Percentiles rank a stretch among this genome's conserved stretches.
phyloP scores from a whole-genome alignment of 2,329 filamentous ascomycete genomes.

The Ceratocystis cubensis region DNA sequence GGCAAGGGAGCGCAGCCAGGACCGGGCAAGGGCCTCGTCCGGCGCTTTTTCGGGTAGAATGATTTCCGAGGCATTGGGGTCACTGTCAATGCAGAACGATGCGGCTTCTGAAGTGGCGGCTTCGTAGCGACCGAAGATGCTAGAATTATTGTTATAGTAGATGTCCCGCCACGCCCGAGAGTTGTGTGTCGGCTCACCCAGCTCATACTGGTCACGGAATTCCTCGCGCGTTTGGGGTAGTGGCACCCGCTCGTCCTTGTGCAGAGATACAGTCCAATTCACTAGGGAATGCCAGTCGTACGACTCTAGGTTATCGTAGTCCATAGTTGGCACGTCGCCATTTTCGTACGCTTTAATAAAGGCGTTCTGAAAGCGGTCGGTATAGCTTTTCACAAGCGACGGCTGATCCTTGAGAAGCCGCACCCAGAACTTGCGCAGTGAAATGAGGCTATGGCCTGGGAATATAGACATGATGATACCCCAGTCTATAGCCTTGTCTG shows the following conservation, averaged over 20 bases:
- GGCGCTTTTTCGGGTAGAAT: slow-evolving; percentile 17
- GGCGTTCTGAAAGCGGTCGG: slow-evolving; percentile 49
- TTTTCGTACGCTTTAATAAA: slow-evolving; percentile 56
- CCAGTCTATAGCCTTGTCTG: slow-evolving; percentile 49
- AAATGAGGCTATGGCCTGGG: slow-evolving; percentile 39
- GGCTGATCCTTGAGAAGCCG: slow-evolving; percentile 30
- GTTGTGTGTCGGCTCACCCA: slow-evolving; percentile 24
- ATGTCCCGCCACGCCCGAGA: slow-evolving; percentile 40
- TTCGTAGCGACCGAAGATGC: slow-evolving; percentile 46
- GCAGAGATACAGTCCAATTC: slow-evolving; percentile 50
- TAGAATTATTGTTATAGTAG: slow-evolving; percentile 43
- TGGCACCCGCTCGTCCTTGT: slow-evolving; percentile 18
- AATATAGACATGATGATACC: slow-evolving; percentile 45
- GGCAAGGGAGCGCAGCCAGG: slow-evolving; percentile 49
- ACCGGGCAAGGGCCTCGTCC: slow-evolving; percentile 37
- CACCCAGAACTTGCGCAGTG: slow-evolving; percentile 46
- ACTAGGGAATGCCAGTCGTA: slow-evolving; percentile 60
- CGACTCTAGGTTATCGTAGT: slow-evolving; percentile 48
- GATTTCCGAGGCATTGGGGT: not conserved
- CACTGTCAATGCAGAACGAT: slow-evolving; percentile 25
- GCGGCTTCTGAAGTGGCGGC: slow-evolving; percentile 39
- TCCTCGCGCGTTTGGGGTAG: slow-evolving; percentile 11
- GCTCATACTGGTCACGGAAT: slow-evolving; percentile 15
- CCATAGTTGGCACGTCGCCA: slow-evolving; percentile 46
- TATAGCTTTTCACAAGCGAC: slow-evolving; percentile 26